Evolutionary conservation across 2,329 filamentous ascomycete species (phyloP).

Genomic region (Diaporthe vexans): DNA sequence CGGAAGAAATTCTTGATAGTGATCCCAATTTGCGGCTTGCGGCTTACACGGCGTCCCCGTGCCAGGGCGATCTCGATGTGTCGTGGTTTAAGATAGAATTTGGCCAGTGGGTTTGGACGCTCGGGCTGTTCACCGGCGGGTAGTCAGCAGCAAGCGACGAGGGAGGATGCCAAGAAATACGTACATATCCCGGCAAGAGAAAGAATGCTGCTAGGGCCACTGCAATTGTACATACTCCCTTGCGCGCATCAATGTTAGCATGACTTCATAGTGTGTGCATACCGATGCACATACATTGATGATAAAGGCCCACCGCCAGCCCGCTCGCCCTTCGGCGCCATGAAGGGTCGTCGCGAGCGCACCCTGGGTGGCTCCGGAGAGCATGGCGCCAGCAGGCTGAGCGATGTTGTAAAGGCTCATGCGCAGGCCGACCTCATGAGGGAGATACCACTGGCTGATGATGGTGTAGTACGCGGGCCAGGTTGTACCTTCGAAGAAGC

Average conservation of each 20-base stretch:
- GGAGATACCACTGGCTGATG: constrained; percentile 37
- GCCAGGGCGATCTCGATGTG: constrained; percentile 36
- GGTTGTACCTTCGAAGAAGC: constrained; percentile 31
- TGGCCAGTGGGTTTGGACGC: constrained; percentile 32
- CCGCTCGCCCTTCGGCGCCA: constrained; percentile 27
- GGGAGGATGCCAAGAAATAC: neutral
- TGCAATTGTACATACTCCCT: constrained; percentile 33
- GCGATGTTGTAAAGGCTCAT: constrained; percentile 38
- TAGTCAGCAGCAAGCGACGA: neutral
- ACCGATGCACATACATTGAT: neutral
- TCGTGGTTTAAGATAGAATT: constrained; percentile 34
- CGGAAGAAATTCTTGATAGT: constrained; percentile 30
- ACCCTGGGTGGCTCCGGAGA: constrained; percentile 29
- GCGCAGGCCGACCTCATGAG: constrained; percentile 33
- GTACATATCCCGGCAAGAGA: constrained; percentile 29
- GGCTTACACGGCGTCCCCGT: constrained; percentile 26
- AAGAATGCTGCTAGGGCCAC: constrained; percentile 29
- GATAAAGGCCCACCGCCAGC: constrained; percentile 37
- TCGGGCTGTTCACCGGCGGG: neutral
- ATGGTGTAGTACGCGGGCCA: constrained; percentile 36
- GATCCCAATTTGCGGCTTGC: constrained; percentile 36
- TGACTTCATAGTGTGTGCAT: too few relatives aligned
- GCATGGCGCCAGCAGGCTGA: constrained; percentile 37
- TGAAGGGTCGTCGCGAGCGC: constrained; percentile 35
- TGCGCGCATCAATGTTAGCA: too few relatives aligned